A percentile compares a stretch with the other conserved stretches of the same genome.
These are phyloP conservation scores for Ambispora gerdemannii DNA, from an alignment of 192 early-diverging fungal species.

Conservation along the genomic window DNA sequence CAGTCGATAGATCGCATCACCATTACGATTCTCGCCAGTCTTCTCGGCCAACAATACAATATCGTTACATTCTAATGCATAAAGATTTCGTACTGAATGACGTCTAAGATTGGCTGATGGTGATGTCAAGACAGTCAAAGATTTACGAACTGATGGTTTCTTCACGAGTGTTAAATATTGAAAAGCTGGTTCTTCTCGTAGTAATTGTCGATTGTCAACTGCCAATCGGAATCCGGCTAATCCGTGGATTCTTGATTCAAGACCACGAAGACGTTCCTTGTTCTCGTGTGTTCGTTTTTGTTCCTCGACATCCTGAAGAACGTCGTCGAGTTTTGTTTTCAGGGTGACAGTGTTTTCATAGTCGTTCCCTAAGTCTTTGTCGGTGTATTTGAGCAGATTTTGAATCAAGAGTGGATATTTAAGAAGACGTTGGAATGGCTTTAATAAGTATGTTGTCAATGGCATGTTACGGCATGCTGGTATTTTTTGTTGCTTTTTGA, in stretches of 20 bases:
- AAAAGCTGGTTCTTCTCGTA: slow-evolving; percentile 22
- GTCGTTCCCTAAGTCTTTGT: slow-evolving; percentile 28
- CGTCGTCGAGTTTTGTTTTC: slow-evolving; percentile 30
- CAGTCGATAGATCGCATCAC: slow-evolving; percentile 4
- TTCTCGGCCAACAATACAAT: slow-evolving; percentile 29
- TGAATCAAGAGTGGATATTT: slow-evolving; percentile 58
- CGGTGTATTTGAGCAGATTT: slow-evolving; percentile 48
- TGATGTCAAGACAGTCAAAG: slow-evolving; percentile 17
- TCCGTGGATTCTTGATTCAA: slow-evolving; percentile 33
- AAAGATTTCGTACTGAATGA: slow-evolving; percentile 31
- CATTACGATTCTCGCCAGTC: slow-evolving; percentile 14
- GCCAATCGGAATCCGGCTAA: slow-evolving; percentile 28
- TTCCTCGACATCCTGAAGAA: slow-evolving; percentile 30
- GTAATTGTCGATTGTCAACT: slow-evolving; percentile 9
- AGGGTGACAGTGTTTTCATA: slow-evolving; percentile 31
- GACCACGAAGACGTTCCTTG: slow-evolving; percentile 27
- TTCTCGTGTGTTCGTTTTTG: slow-evolving; percentile 34
- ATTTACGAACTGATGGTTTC: slow-evolving; percentile 26
- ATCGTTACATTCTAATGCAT: slow-evolving; percentile 30
- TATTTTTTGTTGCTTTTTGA: slow-evolving; percentile 47
- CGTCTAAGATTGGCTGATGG: slow-evolving; percentile 16
- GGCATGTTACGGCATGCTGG: slow-evolving; percentile 53
- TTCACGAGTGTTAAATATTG: neutral
- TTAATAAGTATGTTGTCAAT: slow-evolving; percentile 50
- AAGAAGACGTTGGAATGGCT: slow-evolving; percentile 61